Percentiles rank a stretch among this genome's conserved stretches.
These are phyloP conservation scores for Aspergillus thermomutatus DNA, from an alignment of 2,329 filamentous ascomycete genomes.

Conservation along the genomic window DNA sequence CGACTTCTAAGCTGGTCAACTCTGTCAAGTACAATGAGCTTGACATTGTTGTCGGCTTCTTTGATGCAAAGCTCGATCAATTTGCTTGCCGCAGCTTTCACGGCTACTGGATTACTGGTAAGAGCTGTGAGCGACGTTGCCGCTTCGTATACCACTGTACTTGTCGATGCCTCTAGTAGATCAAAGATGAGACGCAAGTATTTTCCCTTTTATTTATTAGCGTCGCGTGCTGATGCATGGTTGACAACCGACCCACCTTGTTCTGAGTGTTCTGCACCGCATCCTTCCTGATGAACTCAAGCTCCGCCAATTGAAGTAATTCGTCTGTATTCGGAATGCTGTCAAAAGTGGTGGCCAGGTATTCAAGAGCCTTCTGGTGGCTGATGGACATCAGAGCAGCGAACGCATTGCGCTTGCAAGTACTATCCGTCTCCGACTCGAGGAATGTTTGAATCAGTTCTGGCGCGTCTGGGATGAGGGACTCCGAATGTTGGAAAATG, in stretches of 20 bases:
- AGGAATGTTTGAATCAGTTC: constrained; percentile 89
- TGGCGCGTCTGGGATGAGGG: constrained; percentile 89
- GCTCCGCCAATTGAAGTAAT: constrained; percentile 83
- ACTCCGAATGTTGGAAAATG: constrained; percentile 86
- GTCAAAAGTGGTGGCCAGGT: constrained; percentile 85
- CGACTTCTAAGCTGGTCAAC: constrained; percentile 83
- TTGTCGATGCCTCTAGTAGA: constrained; percentile 84
- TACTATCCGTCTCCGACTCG: constrained; percentile 84
- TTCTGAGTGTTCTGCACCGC: constrained; percentile 92
- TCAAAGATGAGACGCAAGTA: constrained; percentile 96
- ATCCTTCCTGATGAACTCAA: constrained; percentile 98
- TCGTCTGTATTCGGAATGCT: constrained; percentile 93
- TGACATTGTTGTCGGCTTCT: constrained; percentile 98
- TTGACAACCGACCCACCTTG: constrained; percentile 59
- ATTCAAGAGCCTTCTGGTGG: constrained; percentile 87
- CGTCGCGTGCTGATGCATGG: constrained; percentile 1
- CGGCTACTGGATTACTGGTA: constrained; percentile 93
- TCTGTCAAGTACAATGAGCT: constrained; percentile 93
- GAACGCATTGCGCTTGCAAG: constrained; percentile 97
- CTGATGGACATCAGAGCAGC: constrained; percentile 86
- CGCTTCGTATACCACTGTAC: constrained; percentile 95
- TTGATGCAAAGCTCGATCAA: constrained; percentile 97
- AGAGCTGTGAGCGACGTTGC: constrained; percentile 91
- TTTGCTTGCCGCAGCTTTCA: constrained; percentile 92
- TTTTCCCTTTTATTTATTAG: constrained; percentile 59